Percentiles rank a stretch among this genome's conserved stretches.
Evolutionary conservation across 331 rosid species (phyloP).

Genomic region (Phaseolus coccineus): DNA sequence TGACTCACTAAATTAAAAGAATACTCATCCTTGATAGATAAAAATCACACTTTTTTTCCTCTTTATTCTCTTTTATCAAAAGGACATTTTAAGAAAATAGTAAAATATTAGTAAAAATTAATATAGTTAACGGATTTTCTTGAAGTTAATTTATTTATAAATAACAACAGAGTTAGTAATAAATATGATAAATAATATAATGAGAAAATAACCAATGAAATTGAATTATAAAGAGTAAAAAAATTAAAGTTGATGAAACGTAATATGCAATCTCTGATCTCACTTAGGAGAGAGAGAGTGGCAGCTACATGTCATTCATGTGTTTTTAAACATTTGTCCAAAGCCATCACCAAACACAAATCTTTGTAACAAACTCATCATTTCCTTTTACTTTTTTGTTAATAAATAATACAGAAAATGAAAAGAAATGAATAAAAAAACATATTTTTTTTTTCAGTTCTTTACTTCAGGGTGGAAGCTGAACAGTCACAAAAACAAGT

Average conservation of each 20-base stretch:
- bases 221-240: too few species aligned
- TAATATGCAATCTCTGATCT: not conserved
- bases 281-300: not conserved
- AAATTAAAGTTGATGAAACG: not conserved
- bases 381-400: not conserved
- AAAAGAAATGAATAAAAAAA: not conserved
- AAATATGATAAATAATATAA: not conserved
- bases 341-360: conserved; percentile 44
- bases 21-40: not conserved
- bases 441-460: not conserved
- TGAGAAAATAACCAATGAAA: not conserved
- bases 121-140: too few species aligned
- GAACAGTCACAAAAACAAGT: conserved; percentile 51
- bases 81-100: too few species aligned
- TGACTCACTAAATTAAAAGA: not conserved
- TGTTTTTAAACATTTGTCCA: conserved; percentile 13
- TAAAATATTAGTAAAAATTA: too few species aligned
- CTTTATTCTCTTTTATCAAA: too few species aligned
- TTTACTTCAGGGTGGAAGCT: conserved; percentile 40
- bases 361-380: conserved; percentile 58
- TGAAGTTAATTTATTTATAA: too few species aligned
- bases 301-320: conserved; percentile 45
- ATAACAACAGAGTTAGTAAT: not conserved
- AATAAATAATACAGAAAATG: not conserved
- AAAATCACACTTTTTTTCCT: not conserved